A percentile compares a stretch with the other conserved stretches of the same genome.
These are phyloP conservation scores for Paraleonurus japonicus DNA, from an alignment of 257 asterid species.

Conservation along the genomic window DNA sequence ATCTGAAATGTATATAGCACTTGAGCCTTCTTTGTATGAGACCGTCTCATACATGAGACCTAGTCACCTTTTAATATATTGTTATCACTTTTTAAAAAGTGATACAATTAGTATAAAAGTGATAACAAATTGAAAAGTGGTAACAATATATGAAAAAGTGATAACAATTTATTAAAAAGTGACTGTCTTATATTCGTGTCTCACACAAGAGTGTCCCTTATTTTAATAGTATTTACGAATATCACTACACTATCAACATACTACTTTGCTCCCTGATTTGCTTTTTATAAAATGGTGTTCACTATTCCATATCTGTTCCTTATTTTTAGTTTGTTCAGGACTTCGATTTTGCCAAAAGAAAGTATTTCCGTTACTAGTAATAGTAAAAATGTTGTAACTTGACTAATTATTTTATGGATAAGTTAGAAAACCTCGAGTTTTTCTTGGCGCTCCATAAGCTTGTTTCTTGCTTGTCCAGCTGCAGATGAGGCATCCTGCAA, in stretches of 20 bases:
- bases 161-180: too few relatives aligned
- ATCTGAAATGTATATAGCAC: background rate
- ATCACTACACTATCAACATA: background rate
- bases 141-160: too few relatives aligned
- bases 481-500: slow-evolving; percentile 85
- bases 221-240: background rate
- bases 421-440: slow-evolving; percentile 72
- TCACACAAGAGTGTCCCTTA: too few relatives aligned
- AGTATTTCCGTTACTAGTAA: background rate
- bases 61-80: too few relatives aligned
- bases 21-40: too few relatives aligned
- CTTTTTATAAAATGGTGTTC: background rate
- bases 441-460: slow-evolving; percentile 87
- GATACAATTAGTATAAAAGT: too few relatives aligned
- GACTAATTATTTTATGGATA: slow-evolving; percentile 5
- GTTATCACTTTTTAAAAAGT: too few relatives aligned
- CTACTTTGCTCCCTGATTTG: background rate
- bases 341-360: background rate
- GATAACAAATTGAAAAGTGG: too few relatives aligned
- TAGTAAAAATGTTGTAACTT: background rate
- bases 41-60: too few relatives aligned
- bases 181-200: too few relatives aligned
- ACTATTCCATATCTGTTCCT: background rate
- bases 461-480: slow-evolving; percentile 84
- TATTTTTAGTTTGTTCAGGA: background rate